A percentile compares a stretch with the other conserved stretches of the same genome.
These are phyloP conservation scores for Boletellus emodensis DNA, from an alignment of 768 basidiomycete genomes.

Conservation along the genomic window DNA sequence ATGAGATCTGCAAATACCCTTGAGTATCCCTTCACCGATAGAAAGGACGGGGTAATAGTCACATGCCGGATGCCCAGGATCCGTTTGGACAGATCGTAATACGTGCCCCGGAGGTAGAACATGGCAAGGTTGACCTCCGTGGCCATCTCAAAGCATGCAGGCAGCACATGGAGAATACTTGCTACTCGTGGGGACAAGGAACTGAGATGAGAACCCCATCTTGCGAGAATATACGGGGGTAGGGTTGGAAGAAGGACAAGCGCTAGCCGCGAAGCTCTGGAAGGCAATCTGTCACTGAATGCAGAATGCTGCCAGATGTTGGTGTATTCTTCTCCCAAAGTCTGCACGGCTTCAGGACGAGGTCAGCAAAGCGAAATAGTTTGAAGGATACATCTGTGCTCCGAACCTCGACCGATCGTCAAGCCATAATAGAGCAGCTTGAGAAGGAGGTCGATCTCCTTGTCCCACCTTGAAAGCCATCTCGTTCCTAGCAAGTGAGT, in stretches of 20 bases:
- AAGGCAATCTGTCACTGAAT: conserved; percentile 38
- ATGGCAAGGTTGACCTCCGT: conserved; percentile 73
- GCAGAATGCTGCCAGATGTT: conserved; percentile 73
- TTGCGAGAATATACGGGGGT: conserved; percentile 58
- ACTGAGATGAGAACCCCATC: conserved; percentile 41
- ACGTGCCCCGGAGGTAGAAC: conserved; percentile 78
- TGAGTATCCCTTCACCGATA: conserved; percentile 1
- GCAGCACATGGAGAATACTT: conserved; percentile 35
- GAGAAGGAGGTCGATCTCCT: conserved; percentile 66
- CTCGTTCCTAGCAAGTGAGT: conserved; percentile 57
- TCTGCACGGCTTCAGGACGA: conserved; percentile 58
- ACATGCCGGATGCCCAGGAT: conserved; percentile 70
- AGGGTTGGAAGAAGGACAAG: conserved; percentile 65
- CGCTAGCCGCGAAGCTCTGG: conserved; percentile 42
- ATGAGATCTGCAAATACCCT: conserved; percentile 56
- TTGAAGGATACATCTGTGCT: not conserved
- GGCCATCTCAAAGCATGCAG: conserved; percentile 50
- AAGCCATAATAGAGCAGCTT: conserved; percentile 71
- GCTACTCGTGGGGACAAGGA: conserved; percentile 33
- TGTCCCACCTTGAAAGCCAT: conserved; percentile 76
- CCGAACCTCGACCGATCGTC: conserved; percentile 68
- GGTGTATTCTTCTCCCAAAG: conserved; percentile 89
- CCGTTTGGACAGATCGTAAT: conserved; percentile 70
- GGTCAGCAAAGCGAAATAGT: conserved; percentile 5
- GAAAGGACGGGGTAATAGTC: conserved; percentile 11